Conservation (phyloP, 352 stramenopile genomes). For the Globisporangium barbulae region DNA sequence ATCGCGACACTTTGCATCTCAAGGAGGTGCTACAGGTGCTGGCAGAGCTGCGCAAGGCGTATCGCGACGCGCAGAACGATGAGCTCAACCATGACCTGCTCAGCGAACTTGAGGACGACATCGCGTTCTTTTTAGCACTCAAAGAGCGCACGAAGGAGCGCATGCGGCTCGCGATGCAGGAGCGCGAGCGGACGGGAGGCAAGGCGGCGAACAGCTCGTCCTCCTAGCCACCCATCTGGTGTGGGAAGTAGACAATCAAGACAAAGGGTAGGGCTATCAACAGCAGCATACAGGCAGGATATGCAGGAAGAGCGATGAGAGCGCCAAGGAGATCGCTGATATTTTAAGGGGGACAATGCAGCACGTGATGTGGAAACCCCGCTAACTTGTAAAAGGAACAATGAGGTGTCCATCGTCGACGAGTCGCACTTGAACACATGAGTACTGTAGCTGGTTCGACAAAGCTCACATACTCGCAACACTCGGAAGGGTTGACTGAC, state of each 20-base stretch:
- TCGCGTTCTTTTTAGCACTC: slow-evolving; percentile 64
- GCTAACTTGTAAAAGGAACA: background rate
- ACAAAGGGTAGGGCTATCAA: background rate
- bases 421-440: background rate
- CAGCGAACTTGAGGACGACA: slow-evolving; percentile 62
- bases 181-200: slow-evolving; percentile 14
- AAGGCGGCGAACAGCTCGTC: slow-evolving; percentile 6
- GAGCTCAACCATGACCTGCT: slow-evolving; percentile 55
- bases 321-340: background rate
- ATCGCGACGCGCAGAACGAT: slow-evolving; percentile 45
- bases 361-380: background rate
- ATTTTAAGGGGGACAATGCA: background rate
- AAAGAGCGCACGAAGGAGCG: slow-evolving; percentile 70
- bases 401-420: background rate
- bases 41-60: slow-evolving; percentile 42
- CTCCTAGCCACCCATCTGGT: background rate
- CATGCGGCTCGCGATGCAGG: slow-evolving; percentile 60
- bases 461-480: background rate
- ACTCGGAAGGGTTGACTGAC: background rate
- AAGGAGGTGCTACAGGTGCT: slow-evolving; percentile 58
- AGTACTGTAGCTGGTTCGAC: background rate
- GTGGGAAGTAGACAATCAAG: background rate
- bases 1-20: slow-evolving; percentile 62
- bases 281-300: background rate
- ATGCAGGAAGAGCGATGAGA: background rate